Evolutionary conservation across 2,329 filamentous ascomycete species (phyloP).

Genomic region (Aspergillus novoparasiticus): DNA sequence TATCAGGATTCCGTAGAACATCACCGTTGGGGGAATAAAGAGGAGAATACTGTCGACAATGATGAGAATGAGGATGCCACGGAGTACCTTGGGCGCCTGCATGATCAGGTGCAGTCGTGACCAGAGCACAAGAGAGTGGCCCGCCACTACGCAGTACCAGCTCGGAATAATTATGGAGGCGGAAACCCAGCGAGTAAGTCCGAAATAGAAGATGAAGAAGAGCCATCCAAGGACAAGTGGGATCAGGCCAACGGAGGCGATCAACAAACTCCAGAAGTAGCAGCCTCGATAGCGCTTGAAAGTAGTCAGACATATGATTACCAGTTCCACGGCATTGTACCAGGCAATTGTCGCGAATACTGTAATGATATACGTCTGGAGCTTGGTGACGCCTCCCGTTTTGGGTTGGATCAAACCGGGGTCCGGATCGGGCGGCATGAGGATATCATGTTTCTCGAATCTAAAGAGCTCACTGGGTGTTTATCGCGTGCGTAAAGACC

Average conservation of each 20-base stretch:
- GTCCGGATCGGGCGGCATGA: not conserved
- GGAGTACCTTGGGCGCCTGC: constrained; percentile 32
- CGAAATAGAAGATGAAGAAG: constrained; percentile 41
- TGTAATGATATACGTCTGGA: constrained; percentile 28
- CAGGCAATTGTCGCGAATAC: constrained; percentile 46
- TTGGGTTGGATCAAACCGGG: not conserved
- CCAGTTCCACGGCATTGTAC: constrained; percentile 50
- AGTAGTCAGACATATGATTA: constrained; percentile 45
- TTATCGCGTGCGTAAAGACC: not conserved
- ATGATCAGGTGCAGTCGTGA: constrained; percentile 49
- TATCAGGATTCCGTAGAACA: constrained; percentile 37
- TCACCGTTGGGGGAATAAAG: constrained; percentile 43
- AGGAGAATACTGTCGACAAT: constrained; percentile 42
- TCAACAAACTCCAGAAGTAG: constrained; percentile 50
- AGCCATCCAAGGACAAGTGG: constrained; percentile 45
- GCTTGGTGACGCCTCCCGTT: not conserved
- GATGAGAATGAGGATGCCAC: constrained; percentile 42
- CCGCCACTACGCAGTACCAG: constrained; percentile 46
- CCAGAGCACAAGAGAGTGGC: constrained; percentile 49
- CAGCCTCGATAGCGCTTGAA: constrained; percentile 45
- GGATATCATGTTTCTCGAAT: not conserved
- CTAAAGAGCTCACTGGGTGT: not conserved
- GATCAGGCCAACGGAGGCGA: constrained; percentile 41
- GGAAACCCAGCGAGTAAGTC: constrained; percentile 29
- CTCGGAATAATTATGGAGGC: constrained; percentile 40